Percentiles rank a stretch among this genome's conserved stretches.
These are phyloP conservation scores for Jasminum sambac DNA, from an alignment of 257 asterid species.

Conservation along the genomic window DNA sequence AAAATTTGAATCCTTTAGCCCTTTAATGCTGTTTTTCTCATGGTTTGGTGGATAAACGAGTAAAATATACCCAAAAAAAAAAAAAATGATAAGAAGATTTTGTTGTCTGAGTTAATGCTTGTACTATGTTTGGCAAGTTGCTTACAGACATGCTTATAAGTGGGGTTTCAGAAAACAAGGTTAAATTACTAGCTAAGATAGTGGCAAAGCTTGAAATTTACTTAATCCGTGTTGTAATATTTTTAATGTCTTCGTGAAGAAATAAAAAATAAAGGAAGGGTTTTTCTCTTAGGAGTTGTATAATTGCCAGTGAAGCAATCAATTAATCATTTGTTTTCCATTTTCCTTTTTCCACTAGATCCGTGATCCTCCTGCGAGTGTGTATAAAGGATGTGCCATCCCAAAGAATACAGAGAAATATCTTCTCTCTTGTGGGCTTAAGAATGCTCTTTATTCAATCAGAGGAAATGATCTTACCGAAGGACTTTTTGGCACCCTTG, in stretches of 20 bases:
- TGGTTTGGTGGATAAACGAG: neutral
- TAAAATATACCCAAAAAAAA: neutral
- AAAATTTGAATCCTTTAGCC: neutral
- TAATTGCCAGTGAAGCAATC: conserved; percentile 16
- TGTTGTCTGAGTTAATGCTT: neutral
- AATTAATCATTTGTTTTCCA: conserved; percentile 16
- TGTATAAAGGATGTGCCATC: conserved; percentile 76
- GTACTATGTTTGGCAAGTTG: no score
- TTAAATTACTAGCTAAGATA: no score
- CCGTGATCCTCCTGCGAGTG: conserved; percentile 94
- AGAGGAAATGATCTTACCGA: conserved; percentile 77
- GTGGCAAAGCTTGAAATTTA: no score
- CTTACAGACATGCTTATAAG: no score
- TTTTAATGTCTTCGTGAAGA: neutral
- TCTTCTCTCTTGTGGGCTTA: conserved; percentile 81
- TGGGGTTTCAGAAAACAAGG: no score
- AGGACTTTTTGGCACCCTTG: conserved; percentile 80
- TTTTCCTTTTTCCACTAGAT: conserved; percentile 50
- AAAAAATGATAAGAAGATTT: neutral
- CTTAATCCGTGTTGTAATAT: conserved; percentile 9
- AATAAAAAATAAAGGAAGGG: neutral
- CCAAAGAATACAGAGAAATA: conserved; percentile 88
- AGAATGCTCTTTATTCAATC: conserved; percentile 80
- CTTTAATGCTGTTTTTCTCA: neutral
- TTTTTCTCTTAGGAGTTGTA: neutral